Evolutionary conservation across 768 basidiomycete genomes (phyloP).

Genomic region (Macrolepiota fuliginosa): DNA sequence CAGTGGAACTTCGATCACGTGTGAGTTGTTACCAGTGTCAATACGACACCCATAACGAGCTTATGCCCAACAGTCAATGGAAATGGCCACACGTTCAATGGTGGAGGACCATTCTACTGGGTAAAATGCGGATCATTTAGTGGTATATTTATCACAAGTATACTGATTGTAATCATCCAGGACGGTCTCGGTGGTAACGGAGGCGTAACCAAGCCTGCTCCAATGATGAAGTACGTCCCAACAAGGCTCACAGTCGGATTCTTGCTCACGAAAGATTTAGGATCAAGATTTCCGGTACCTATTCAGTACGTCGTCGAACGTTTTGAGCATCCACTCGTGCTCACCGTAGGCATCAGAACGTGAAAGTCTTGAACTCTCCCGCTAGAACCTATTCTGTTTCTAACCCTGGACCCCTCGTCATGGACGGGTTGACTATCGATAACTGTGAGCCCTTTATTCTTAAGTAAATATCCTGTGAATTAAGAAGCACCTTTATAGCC

Average conservation of each 20-base stretch:
- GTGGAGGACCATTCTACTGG: constrained; percentile 44
- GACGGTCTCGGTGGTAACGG: constrained; percentile 38
- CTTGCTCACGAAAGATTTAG: constrained; percentile 18
- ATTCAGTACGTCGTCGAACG: constrained; percentile 25
- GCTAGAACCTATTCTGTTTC: constrained; percentile 36
- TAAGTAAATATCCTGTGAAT: neutral
- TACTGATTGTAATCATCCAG: constrained; percentile 20
- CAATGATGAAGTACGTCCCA: constrained; percentile 40
- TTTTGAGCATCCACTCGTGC: constrained; percentile 19
- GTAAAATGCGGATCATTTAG: constrained; percentile 17
- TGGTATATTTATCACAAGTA: neutral
- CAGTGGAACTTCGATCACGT: constrained; percentile 48
- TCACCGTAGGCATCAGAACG: constrained; percentile 28
- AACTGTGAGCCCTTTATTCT: constrained; percentile 40
- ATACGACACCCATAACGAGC: neutral
- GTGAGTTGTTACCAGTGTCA: constrained; percentile 26
- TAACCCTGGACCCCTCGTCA: constrained; percentile 36
- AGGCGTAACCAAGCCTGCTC: constrained; percentile 37
- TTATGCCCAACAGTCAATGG: constrained; percentile 31
- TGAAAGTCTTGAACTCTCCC: constrained; percentile 40
- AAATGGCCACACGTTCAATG: constrained; percentile 39
- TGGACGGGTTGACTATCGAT: constrained; percentile 50
- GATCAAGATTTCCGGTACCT: constrained; percentile 37
- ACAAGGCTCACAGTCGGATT: neutral
- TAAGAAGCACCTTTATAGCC: constrained; percentile 29